Evolutionary conservation across 2,329 filamentous ascomycete species (phyloP).

Genomic region (Acephala macrosclerotiorum): DNA sequence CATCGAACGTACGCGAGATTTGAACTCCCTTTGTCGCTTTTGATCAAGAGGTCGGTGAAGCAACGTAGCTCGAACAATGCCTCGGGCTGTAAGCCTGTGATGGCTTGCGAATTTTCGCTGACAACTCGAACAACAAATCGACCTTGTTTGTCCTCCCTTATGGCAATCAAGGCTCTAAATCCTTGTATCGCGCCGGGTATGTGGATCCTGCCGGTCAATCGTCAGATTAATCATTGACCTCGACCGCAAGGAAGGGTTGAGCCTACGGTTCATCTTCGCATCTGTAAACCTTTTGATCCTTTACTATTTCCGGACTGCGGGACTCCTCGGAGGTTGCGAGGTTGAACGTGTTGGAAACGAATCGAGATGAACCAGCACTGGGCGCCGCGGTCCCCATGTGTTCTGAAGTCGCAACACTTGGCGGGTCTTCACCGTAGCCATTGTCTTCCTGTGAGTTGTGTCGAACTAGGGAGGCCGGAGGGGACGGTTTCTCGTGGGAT

Average conservation of each 20-base stretch:
- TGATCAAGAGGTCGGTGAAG: constrained; percentile 33
- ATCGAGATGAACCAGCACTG: constrained; percentile 8
- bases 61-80: constrained; percentile 34
- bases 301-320: neutral
- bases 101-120: constrained; percentile 33
- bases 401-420: constrained; percentile 14
- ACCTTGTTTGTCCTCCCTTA: constrained; percentile 27
- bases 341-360: constrained; percentile 24
- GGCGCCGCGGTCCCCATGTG: constrained; percentile 1
- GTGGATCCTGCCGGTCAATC: constrained; percentile 25
- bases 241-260: neutral
- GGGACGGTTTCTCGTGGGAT: neutral
- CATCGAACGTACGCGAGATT: constrained; percentile 21
- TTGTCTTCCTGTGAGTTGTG: neutral
- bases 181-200: constrained; percentile 35
- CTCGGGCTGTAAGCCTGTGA: constrained; percentile 30
- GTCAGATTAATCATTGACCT: neutral
- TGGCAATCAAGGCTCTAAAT: constrained; percentile 35
- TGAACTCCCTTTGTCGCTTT: constrained; percentile 33
- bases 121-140: constrained; percentile 32
- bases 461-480: neutral
- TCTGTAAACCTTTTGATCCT: constrained; percentile 25
- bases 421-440: constrained; percentile 9
- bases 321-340: constrained; percentile 8
- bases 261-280: constrained; percentile 36